Percentiles rank a stretch among this genome's conserved stretches.
phyloP scores from a whole-genome alignment of 148 eudicot genomes.

The Persicaria maculosa region DNA sequence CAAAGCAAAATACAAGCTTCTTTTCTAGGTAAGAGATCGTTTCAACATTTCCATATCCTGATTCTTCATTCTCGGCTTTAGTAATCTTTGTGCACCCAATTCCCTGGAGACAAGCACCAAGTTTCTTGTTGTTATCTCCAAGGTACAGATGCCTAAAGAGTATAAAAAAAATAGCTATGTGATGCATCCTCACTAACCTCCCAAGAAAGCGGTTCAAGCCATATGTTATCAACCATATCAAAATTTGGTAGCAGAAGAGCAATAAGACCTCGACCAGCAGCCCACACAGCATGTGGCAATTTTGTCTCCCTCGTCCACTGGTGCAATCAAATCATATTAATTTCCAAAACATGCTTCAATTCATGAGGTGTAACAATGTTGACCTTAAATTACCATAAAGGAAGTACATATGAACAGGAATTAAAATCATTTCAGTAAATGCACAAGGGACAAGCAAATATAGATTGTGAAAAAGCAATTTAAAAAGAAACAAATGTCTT shows the following conservation, averaged over 20 bases:
- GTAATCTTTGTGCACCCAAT: slow-evolving; percentile 85
- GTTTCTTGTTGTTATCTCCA: not conserved
- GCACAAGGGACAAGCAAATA: not conserved
- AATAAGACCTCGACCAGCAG: slow-evolving; percentile 89
- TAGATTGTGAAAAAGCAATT: not conserved
- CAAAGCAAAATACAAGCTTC: slow-evolving; percentile 87
- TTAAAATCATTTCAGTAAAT: not conserved
- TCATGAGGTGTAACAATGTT: not conserved
- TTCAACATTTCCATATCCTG: slow-evolving; percentile 67
- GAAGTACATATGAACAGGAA: not conserved
- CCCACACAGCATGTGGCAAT: slow-evolving; percentile 95
- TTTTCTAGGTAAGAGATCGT: slow-evolving; percentile 82
- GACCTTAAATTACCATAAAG: not conserved
- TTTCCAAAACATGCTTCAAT: not conserved
- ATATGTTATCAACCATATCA: slow-evolving; percentile 74
- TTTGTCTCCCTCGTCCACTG: slow-evolving; percentile 89
- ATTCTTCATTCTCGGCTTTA: slow-evolving; percentile 56
- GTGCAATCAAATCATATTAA: slow-evolving; percentile 16
- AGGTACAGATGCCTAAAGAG: not conserved
- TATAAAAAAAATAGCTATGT: not conserved
- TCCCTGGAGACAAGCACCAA: slow-evolving; percentile 44
- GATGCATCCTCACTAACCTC: slow-evolving; percentile 46
- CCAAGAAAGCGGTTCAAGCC: slow-evolving; percentile 95
- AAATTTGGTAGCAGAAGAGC: slow-evolving; percentile 84
- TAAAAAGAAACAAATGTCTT: slow-evolving; percentile 22